A percentile compares a stretch with the other conserved stretches of the same genome.
Evolutionary conservation across 2,329 filamentous ascomycete genomes (phyloP).

Genomic region (Xylariaceae sp.): DNA sequence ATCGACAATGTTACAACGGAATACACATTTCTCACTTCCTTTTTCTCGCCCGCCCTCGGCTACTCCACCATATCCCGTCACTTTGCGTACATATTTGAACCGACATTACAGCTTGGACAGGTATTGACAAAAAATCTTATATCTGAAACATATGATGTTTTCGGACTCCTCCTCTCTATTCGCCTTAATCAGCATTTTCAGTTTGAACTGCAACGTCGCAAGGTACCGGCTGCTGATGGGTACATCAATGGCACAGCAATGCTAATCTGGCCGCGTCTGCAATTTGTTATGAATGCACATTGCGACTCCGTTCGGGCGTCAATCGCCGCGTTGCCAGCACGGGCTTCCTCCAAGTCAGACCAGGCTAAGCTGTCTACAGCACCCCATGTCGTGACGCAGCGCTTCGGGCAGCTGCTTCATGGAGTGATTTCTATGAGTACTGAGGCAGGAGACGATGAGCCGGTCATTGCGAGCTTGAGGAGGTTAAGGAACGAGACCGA

Average conservation of each 20-base stretch:
- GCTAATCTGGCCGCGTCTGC: slow-evolving; percentile 93
- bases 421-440: slow-evolving; percentile 76
- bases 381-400: slow-evolving; percentile 85
- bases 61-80: slow-evolving; percentile 74
- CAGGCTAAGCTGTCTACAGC: slow-evolving; percentile 64
- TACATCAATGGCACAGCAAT: slow-evolving; percentile 96
- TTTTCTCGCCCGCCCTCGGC: slow-evolving; percentile 74
- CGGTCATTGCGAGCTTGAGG: slow-evolving; percentile 72
- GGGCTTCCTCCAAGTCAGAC: slow-evolving; percentile 43
- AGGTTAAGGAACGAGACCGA: slow-evolving; percentile 78
- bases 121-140: slow-evolving; percentile 69
- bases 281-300: slow-evolving; percentile 88
- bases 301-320: slow-evolving; percentile 73
- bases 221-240: slow-evolving; percentile 79
- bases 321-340: slow-evolving; percentile 48
- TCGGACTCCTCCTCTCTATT: slow-evolving; percentile 87
- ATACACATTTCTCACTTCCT: slow-evolving; percentile 86
- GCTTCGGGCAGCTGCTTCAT: slow-evolving; percentile 89
- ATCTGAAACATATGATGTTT: slow-evolving; percentile 70
- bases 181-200: slow-evolving; percentile 89
- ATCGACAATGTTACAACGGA: slow-evolving; percentile 92
- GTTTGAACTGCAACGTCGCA: slow-evolving; percentile 87
- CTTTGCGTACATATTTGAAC: slow-evolving; percentile 83
- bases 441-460: slow-evolving; percentile 93
- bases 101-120: slow-evolving; percentile 80